These are phyloP conservation scores for Syncephalastrum racemosum DNA, from an alignment of 371 early-diverging fungal species.

Conservation along the genomic window DNA sequence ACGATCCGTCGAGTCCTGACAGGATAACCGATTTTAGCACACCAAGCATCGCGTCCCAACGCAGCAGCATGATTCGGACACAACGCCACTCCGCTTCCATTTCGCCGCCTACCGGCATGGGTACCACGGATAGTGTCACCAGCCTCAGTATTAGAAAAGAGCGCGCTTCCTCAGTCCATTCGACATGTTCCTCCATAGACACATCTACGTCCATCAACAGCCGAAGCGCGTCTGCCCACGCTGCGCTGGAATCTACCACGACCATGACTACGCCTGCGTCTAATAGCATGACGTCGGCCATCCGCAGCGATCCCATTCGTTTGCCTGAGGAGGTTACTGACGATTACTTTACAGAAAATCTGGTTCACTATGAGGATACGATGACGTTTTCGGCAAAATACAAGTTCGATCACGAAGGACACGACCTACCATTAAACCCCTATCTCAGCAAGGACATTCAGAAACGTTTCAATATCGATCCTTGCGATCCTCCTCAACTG, in stretches of 20 bases:
- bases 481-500: conserved; percentile 8
- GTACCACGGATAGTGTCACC: conserved; percentile 14
- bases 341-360: conserved; percentile 52
- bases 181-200: conserved; percentile 44
- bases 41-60: conserved; percentile 17
- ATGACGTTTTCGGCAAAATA: conserved; percentile 56
- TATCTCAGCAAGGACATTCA: conserved; percentile 4
- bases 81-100: conserved; percentile 1
- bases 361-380: conserved; percentile 59
- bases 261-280: conserved; percentile 13
- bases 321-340: conserved; percentile 43
- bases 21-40: conserved; percentile 10
- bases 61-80: conserved; percentile 2
- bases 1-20: conserved; percentile 7
- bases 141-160: conserved; percentile 19
- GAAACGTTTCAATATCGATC: conserved; percentile 32
- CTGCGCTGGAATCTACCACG: conserved; percentile 3
- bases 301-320: conserved; percentile 59
- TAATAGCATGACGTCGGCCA: conserved; percentile 22
- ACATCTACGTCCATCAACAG: conserved; percentile 28
- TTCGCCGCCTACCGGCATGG: background rate
- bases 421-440: conserved; percentile 17
- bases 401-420: conserved; percentile 16
- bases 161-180: conserved; percentile 45
- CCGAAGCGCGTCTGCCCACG: conserved; percentile 22